Evolutionary conservation across 208 protist genomes (phyloP).

Genomic region (Angomonas ambiguus): DNA sequence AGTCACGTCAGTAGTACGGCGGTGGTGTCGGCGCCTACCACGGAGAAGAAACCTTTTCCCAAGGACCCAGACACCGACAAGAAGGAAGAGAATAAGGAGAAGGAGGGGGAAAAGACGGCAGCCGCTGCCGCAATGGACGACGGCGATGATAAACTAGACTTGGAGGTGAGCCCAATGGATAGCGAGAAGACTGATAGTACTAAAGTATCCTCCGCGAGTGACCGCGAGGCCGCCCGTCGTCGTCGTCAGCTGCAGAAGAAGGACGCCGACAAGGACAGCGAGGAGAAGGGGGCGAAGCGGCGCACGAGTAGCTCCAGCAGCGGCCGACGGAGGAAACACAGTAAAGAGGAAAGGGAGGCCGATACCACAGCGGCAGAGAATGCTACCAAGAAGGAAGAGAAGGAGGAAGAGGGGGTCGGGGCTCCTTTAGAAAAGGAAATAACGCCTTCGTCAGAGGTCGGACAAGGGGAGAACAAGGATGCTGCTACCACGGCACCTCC

Average conservation of each 20-base stretch:
- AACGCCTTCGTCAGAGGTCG: too few relatives aligned
- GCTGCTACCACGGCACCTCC: too few relatives aligned
- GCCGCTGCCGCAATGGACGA: background rate
- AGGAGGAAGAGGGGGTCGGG: too few relatives aligned
- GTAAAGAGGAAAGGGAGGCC: too few relatives aligned
- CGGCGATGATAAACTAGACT: background rate
- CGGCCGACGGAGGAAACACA: too few relatives aligned
- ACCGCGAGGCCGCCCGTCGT: too few relatives aligned
- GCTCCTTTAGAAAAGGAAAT: too few relatives aligned
- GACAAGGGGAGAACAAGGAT: too few relatives aligned
- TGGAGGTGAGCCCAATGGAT: background rate
- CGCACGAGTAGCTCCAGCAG: too few relatives aligned
- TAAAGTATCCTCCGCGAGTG: background rate
- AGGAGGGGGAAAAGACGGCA: background rate
- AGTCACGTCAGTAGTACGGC: background rate
- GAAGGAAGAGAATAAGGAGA: background rate
- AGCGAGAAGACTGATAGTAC: background rate
- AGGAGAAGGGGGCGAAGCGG: background rate
- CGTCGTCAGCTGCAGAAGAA: too few relatives aligned
- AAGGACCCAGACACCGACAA: background rate
- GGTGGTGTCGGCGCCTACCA: background rate
- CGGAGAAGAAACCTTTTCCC: background rate
- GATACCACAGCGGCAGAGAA: too few relatives aligned
- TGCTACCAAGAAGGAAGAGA: too few relatives aligned
- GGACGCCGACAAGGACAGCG: background rate